phyloP scores from a whole-genome alignment of 2,329 filamentous ascomycete species.

The Alternaria sp. region DNA sequence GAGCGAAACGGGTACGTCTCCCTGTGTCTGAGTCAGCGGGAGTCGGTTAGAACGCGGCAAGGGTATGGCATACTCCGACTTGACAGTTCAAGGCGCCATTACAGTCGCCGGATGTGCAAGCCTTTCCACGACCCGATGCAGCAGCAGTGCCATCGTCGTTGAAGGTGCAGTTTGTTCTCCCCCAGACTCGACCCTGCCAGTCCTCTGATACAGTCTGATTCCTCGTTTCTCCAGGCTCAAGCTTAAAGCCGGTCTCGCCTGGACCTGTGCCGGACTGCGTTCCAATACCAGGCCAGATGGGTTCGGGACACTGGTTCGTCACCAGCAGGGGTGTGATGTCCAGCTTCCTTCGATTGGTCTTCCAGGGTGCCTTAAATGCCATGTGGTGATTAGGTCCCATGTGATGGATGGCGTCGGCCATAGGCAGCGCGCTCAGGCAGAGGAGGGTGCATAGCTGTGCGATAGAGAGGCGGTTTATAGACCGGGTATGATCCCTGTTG shows the following conservation, averaged over 20 bases:
- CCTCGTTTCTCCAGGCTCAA: constrained; percentile 64
- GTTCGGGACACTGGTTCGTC: constrained; percentile 73
- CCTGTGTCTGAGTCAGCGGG: constrained; percentile 55
- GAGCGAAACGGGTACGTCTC: constrained; percentile 75
- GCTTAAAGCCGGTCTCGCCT: constrained; percentile 70
- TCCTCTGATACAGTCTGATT: constrained; percentile 71
- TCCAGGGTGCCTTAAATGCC: constrained; percentile 37
- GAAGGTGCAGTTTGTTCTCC: constrained; percentile 82
- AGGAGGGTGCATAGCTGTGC: constrained; percentile 31
- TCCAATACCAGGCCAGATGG: constrained; percentile 77
- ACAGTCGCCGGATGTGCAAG: constrained; percentile 80
- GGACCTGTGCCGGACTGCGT: constrained; percentile 76
- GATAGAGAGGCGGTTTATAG: constrained; percentile 15
- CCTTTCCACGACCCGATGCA: constrained; percentile 55
- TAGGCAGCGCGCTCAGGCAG: constrained; percentile 28
- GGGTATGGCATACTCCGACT: constrained; percentile 64
- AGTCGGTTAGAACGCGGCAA: not conserved
- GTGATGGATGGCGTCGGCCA: constrained; percentile 40
- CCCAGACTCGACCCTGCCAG: constrained; percentile 86
- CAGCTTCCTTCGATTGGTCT: constrained; percentile 38
- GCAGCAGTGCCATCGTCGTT: constrained; percentile 66
- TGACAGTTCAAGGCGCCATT: constrained; percentile 72
- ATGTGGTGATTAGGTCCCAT: constrained; percentile 45
- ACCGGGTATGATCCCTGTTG: constrained; percentile 9
- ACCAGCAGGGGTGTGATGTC: constrained; percentile 65